Percentiles rank a stretch among this genome's conserved stretches.
phyloP scores from a whole-genome alignment of 306 rosid species.

The Carpinus fangiana region DNA sequence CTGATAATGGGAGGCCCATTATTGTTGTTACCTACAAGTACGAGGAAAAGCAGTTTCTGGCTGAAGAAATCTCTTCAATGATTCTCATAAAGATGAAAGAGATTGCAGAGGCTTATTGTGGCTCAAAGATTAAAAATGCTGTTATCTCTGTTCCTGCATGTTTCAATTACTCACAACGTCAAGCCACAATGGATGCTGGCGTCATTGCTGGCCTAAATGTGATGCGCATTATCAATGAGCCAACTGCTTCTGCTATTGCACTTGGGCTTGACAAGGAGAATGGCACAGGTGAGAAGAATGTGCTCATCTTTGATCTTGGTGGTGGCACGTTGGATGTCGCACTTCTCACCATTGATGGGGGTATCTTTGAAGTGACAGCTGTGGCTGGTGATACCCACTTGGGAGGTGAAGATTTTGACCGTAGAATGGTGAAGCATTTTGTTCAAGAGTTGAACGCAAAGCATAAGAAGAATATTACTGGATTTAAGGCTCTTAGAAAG shows the following conservation, averaged over 20 bases:
- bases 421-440: conserved; percentile 41
- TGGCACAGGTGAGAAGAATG: conserved; percentile 25
- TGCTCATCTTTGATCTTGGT: conserved; percentile 42
- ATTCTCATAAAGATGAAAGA: conserved; percentile 36
- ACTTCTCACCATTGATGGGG: conserved; percentile 42
- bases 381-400: conserved; percentile 40
- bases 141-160: conserved; percentile 47
- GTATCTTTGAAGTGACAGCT: conserved; percentile 42
- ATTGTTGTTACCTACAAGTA: conserved; percentile 38
- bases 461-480: conserved; percentile 41
- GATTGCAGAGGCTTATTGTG: conserved; percentile 39
- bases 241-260: conserved; percentile 46
- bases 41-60: conserved; percentile 36
- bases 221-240: conserved; percentile 43
- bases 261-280: conserved; percentile 41
- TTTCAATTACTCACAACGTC: conserved; percentile 38
- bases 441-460: conserved; percentile 41
- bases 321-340: conserved; percentile 45
- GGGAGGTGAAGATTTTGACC: conserved; percentile 49
- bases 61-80: conserved; percentile 44
- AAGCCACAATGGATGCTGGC: conserved; percentile 46
- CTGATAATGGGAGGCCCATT: conserved; percentile 29
- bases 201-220: conserved; percentile 37
- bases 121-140: conserved; percentile 27
- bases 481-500: conserved; percentile 28